Percentiles rank a stretch among this genome's conserved stretches.
Evolutionary conservation across 2,329 filamentous ascomycete species (phyloP).

Genomic region (Epichloe bromicola): DNA sequence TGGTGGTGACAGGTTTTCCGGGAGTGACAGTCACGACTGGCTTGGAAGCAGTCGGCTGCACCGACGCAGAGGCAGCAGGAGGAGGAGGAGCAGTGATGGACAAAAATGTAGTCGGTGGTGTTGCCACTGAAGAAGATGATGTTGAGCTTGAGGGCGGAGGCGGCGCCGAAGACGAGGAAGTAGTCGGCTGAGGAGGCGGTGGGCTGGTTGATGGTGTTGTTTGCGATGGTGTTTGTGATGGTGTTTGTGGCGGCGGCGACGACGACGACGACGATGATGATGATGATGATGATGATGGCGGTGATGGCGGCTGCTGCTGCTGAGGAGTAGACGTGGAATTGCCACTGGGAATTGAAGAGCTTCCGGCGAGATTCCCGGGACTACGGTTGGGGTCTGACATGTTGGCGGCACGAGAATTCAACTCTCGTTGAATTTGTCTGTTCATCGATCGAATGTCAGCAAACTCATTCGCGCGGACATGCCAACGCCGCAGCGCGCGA

Average conservation of each 20-base stretch:
- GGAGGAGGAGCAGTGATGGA: constrained; percentile 1
- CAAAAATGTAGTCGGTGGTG: constrained; percentile 8
- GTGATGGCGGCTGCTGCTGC: neutral
- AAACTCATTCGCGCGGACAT: neutral
- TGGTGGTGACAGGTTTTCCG: constrained; percentile 6
- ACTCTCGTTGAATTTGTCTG: constrained; percentile 13
- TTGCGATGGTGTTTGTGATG: neutral
- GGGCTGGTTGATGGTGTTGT: neutral
- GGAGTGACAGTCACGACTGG: constrained; percentile 15
- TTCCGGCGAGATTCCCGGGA: constrained; percentile 12
- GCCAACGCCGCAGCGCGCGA: neutral
- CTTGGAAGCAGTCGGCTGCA: constrained; percentile 8
- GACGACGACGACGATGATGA: neutral
- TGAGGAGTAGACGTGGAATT: neutral
- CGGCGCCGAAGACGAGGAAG: neutral
- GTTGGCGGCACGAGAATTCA: constrained; percentile 1
- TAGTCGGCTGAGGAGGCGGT: neutral
- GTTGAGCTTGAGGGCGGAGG: neutral
- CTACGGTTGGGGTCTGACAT: constrained; percentile 1
- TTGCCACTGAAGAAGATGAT: neutral
- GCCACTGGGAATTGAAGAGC: constrained; percentile 4
- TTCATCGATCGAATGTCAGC: constrained; percentile 22
- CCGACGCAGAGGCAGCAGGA: constrained; percentile 7
- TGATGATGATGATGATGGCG: neutral
- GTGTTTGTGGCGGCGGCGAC: neutral